Evolutionary conservation across 495 filamentous ascomycete genomes (phyloP), one percentile per base, ranked within the genome.

Genomic region (Glutinoglossum americanum): DNA sequence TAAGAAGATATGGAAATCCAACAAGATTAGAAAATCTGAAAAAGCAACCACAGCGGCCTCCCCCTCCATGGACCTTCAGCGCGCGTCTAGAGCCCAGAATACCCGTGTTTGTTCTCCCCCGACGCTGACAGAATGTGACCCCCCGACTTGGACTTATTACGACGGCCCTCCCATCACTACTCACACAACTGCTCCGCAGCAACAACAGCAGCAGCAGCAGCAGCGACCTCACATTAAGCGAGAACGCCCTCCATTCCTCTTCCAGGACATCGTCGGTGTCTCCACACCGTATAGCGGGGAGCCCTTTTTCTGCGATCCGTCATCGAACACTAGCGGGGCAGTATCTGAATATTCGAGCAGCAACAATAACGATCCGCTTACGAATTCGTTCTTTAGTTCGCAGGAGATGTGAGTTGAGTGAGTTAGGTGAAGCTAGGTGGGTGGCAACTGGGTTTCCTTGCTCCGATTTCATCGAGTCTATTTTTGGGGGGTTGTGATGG

Each of bases 1-100:
- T 26, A 63, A 64, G 54, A 56, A 56, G 26, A 32, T 5, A 28
- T 32, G 23, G 49, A 53, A 32, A 13, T 28, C 32, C 39, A 39
- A n/a, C 1, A 28, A n/a, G 19, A 10, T 23, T 1, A 56, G 30
- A 26, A 41, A 27, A 13, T 15, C 54, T 3, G 33, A 41, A 17
- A n/a, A 21, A n/a, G 11, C 30, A 6, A 10, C 30, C 1, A 13
- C 54, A 17, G n/a, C n/a, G n/a, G n/a, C n/a, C n/a, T n/a, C n/a
- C n/a, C n/a, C 53, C 28, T 32, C 28, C 49, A 27, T n/a, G 7
- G 11, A 53, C 4, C 49, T 53, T 15, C 7, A 39, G 37, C 7
- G 37, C 5, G 13, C 5, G 15, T 7, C 1, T 2, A 39, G 37
- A 11, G 37, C 37, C 7, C 6, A 39, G 15, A 1, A 10, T 7